Conservation (phyloP, 2,329 filamentous ascomycete species). For the Ciborinia camelliae region DNA sequence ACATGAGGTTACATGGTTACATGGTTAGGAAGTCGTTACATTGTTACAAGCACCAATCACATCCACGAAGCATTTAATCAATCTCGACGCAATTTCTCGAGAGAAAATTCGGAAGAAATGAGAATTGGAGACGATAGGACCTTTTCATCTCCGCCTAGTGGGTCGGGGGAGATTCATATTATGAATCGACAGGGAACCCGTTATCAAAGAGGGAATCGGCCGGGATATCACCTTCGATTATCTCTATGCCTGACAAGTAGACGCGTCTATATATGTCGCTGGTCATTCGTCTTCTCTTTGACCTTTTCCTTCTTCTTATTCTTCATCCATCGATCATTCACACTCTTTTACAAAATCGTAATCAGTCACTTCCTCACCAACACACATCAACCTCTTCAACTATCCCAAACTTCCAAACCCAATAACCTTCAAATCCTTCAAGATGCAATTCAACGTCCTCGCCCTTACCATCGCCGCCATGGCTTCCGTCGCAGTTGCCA, state of each 20-base stretch:
- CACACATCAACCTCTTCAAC: conserved; percentile 22
- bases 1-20: not conserved
- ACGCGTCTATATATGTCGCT: conserved; percentile 19
- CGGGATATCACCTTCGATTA: not conserved
- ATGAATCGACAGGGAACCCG: conserved; percentile 1
- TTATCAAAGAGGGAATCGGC: conserved; percentile 14
- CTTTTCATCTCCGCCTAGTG: conserved; percentile 13
- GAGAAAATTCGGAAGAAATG: not conserved
- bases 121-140: not conserved
- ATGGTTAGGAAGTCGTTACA: too few species aligned
- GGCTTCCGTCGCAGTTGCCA: conserved; percentile 32
- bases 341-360: conserved; percentile 35
- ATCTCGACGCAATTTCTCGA: not conserved
- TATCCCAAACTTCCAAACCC: conserved; percentile 2
- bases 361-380: conserved; percentile 22
- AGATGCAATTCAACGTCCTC: conserved; percentile 38
- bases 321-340: conserved; percentile 34
- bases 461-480: conserved; percentile 34
- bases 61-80: not conserved
- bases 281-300: not conserved
- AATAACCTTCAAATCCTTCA: conserved; percentile 30
- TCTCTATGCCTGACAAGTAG: not conserved
- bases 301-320: conserved; percentile 22
- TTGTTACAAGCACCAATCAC: not conserved
- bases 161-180: conserved; percentile 9